Percentiles rank a stretch among this genome's conserved stretches.
These are phyloP conservation scores for Cytospora schulzeri DNA, from an alignment of 2,329 filamentous ascomycete species.

Conservation along the genomic window DNA sequence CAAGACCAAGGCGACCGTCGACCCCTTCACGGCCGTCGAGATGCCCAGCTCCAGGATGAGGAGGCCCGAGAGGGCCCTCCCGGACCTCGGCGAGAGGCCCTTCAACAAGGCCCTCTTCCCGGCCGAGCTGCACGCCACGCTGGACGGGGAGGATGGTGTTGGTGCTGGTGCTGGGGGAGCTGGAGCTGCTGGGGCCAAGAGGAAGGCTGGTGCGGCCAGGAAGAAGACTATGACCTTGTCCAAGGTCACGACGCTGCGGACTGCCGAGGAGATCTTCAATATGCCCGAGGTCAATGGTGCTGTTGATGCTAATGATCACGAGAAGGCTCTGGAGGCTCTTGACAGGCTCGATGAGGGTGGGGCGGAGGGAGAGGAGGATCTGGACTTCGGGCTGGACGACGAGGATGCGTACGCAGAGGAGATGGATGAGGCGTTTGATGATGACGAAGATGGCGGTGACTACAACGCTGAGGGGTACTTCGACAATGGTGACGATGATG, in stretches of 20 bases:
- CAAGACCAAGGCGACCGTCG: constrained; percentile 56
- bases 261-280: constrained; percentile 54
- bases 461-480: constrained; percentile 65
- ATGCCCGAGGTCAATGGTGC: constrained; percentile 38
- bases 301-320: constrained; percentile 32
- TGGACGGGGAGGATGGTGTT: constrained; percentile 50
- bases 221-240: constrained; percentile 52
- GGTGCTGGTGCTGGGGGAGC: constrained; percentile 39
- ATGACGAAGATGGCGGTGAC: constrained; percentile 58
- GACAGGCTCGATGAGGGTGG: constrained; percentile 44
- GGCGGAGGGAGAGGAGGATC: constrained; percentile 40
- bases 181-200: constrained; percentile 36
- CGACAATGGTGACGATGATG: constrained; percentile 57
- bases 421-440: constrained; percentile 50
- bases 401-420: constrained; percentile 53
- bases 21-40: constrained; percentile 62
- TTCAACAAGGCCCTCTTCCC: constrained; percentile 56
- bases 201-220: constrained; percentile 36
- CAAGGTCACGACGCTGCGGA: constrained; percentile 50
- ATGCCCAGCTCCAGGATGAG: constrained; percentile 60
- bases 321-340: constrained; percentile 48
- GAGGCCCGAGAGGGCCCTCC: constrained; percentile 53
- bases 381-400: constrained; percentile 45
- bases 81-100: constrained; percentile 54
- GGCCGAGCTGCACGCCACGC: constrained; percentile 55